A percentile compares a stretch with the other conserved stretches of the same genome.
Evolutionary conservation across 169 alveolate genomes (phyloP).

Genomic region (Plasmodium chabaudi): DNA sequence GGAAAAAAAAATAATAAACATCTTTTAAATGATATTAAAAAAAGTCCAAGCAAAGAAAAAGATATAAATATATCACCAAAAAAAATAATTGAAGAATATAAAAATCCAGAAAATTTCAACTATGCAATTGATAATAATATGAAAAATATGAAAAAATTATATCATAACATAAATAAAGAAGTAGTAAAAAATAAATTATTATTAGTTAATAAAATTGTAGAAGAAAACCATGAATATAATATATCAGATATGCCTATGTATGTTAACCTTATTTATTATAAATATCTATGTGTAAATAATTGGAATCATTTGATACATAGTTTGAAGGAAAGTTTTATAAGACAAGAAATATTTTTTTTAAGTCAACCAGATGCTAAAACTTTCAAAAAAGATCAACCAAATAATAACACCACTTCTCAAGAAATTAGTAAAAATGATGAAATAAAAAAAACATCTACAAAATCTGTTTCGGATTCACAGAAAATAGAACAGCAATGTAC

Average conservation of each 20-base stretch:
- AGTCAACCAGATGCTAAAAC: neutral
- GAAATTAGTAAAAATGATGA: no score
- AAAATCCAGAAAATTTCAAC: conserved; percentile 6
- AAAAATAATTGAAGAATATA: no score
- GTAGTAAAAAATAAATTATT: conserved; percentile 42
- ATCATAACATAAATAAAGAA: conserved; percentile 45
- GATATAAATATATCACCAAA: no score
- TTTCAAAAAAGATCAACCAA: neutral
- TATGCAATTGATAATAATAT: conserved; percentile 11
- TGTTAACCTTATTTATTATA: conserved; percentile 37
- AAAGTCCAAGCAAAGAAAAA: no score
- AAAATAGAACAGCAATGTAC: no score
- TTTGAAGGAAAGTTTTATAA: conserved; percentile 22
- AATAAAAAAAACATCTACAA: no score
- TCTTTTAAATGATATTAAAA: no score
- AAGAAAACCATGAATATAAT: conserved; percentile 43
- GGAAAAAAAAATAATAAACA: no score
- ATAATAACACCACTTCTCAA: neutral
- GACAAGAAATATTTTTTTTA: conserved; percentile 18
- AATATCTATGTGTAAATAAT: conserved; percentile 41
- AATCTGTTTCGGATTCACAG: no score
- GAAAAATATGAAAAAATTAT: conserved; percentile 25
- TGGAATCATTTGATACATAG: conserved; percentile 41
- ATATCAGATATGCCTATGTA: conserved; percentile 59
- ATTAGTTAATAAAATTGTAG: conserved; percentile 35